These are phyloP conservation scores for Alternaria gaisen DNA, from an alignment of 2,329 filamentous ascomycete species.

Conservation along the genomic window DNA sequence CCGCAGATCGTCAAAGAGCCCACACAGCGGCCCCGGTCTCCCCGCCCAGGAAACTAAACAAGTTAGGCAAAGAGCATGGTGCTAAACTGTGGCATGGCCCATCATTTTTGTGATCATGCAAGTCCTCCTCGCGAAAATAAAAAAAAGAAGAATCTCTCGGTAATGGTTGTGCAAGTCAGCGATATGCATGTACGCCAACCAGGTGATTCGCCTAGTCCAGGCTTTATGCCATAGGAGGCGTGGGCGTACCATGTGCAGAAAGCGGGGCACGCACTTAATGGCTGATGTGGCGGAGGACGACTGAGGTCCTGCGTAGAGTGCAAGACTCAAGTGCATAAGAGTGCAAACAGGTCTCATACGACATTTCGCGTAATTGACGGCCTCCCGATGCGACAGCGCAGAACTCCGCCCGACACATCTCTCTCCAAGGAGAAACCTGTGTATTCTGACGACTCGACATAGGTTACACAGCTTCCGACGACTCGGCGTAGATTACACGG, in stretches of 20 bases:
- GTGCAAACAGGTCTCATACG: background rate
- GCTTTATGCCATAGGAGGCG: background rate
- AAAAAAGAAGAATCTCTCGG: background rate
- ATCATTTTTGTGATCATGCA: background rate
- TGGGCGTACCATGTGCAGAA: background rate
- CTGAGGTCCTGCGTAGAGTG: slow-evolving; percentile 1
- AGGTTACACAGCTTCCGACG: slow-evolving; percentile 10
- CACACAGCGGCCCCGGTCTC: background rate
- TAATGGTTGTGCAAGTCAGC: background rate
- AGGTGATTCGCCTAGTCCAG: background rate
- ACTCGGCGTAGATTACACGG: slow-evolving; percentile 10
- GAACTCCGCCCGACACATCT: background rate
- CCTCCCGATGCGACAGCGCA: slow-evolving; percentile 6
- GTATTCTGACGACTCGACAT: slow-evolving; percentile 1
- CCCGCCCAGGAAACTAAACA: background rate
- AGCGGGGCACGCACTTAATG: slow-evolving; percentile 6
- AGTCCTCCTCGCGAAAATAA: background rate
- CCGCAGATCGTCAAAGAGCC: background rate
- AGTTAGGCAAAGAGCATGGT: background rate
- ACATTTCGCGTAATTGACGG: slow-evolving; percentile 1
- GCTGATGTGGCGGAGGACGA: background rate
- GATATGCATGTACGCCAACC: background rate
- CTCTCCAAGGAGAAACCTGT: background rate
- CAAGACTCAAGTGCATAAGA: background rate
- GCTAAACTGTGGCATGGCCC: background rate